Evolutionary conservation across 257 asterid species (phyloP), one percentile per base, ranked within the genome.

Genomic region (Anisodus tanguticus): DNA sequence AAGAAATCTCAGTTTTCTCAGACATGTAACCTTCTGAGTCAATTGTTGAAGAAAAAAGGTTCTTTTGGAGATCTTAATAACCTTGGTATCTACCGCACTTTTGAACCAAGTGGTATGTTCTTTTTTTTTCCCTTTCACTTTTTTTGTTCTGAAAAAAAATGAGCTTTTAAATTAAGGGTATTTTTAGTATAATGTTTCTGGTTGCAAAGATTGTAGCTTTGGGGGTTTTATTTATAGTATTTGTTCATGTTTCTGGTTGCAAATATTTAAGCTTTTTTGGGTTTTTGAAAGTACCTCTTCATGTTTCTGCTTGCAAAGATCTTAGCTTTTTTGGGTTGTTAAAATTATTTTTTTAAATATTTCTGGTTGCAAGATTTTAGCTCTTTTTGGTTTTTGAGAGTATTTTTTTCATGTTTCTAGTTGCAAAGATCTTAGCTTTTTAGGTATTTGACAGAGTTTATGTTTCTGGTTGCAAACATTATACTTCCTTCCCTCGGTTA

Each of bases 31-130:
- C 81, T 74, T 22, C 84, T 84, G 85, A 87, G 89, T 2, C 89
- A 87, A 47, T 87, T 84, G 79, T 72, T 87, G 81, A 87, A 83
- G 63, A 82, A 87, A n/a, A 87, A 74, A 2, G 85, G 87, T 37
- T 71, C 81, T 35, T 45, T 87, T 15, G 77, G 87, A 55, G 89
- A 87, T 45, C 83, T 86, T 45, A 84, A 74, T 49, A 22, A 8
- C 12, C 83, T 84, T 31, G 89, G 89, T 9, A 31, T 87, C 54
- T 45, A 85, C 15, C 53, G 59, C 15, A 85, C 16, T 45, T 68
- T 79, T 17, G 84, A 84, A 54, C n/a, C 63, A 35, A 71, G 35
- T 64, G 71, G 87, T 79, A 64, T 45, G n/a, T 60, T 55, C 13
- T n/a, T 49, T 39, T 1, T 22, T 51, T 10, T 13, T 22, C 26